Evolutionary conservation across 2,329 filamentous ascomycete genomes (phyloP), one percentile per base, ranked within the genome.

Genomic region (Curvularia sp.): DNA sequence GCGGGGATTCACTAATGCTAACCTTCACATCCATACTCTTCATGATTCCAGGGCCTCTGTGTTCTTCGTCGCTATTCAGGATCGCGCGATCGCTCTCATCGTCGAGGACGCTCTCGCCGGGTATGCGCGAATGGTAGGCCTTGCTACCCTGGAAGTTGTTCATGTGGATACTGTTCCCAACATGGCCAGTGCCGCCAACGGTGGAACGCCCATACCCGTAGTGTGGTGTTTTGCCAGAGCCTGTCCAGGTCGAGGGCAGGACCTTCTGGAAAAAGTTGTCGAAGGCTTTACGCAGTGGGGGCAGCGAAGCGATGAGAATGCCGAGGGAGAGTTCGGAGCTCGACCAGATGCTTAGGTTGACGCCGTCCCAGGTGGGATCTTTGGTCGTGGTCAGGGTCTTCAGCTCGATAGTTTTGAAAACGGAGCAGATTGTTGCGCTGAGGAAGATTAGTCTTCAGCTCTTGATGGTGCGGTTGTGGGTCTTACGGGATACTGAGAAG

Each of bases 361-460:
- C 60, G 9, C 64, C 65, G 7, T 70, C 63, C 64, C 65, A 73
- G 2, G 69, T 71, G 2, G 68, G 65, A 31, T 74, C 71, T 24
- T 5, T 42, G 0, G 69, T 69, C 22, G 65, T 60, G 7, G 47
- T 57, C n/a, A 74, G 58, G 0, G 61, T 56, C 5, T 64, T 64
- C 3, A 73, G 61, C 49, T 72, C 66, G 28, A 68, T 59, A 5
- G 66, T 67, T 35, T 73, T 73, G 62, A 73, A 71, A 4, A 72
- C 65, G 9, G 68, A 70, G 50, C 69, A 72, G 18, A 73, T 60
- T 1, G 67, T 73, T 5, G 66, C 69, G 8, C 71, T 72, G 30
- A 18, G 8, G 10, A 22, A 15, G 33, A 18, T 57, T 44, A 60
- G 51, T 20, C 1, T 15, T 24, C 24, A n/a, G 6, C 31, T 31